Evolutionary conservation across 805 yeast genomes (phyloP).

Genomic region (Alloascoidea africana): DNA sequence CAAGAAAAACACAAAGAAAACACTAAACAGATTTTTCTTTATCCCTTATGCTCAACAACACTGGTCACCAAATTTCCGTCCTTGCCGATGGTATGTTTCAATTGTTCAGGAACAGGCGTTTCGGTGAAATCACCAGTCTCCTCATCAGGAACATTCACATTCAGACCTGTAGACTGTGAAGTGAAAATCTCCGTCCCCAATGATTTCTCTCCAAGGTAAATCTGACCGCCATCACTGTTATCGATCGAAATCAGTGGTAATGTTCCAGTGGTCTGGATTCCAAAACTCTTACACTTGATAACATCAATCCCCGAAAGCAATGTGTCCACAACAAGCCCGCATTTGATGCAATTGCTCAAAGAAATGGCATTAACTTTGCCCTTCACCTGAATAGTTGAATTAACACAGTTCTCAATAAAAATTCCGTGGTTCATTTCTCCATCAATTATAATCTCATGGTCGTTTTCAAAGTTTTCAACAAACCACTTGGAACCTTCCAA

Average conservation of each 20-base stretch:
- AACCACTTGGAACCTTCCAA: slow-evolving; percentile 83
- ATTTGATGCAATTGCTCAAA: slow-evolving; percentile 51
- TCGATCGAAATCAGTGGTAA: slow-evolving; percentile 80
- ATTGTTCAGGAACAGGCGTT: slow-evolving; percentile 82
- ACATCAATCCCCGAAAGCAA: slow-evolving; percentile 81
- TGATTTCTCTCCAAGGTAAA: slow-evolving; percentile 64
- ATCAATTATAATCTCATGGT: slow-evolving; percentile 52
- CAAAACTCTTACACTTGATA: slow-evolving; percentile 68
- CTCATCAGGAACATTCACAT: slow-evolving; percentile 66
- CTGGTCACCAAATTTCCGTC: slow-evolving; percentile 40
- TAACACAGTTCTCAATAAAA: slow-evolving; percentile 69
- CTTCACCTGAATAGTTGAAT: slow-evolving; percentile 61
- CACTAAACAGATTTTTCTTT: slow-evolving; percentile 8
- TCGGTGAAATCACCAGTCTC: slow-evolving; percentile 67
- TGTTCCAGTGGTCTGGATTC: slow-evolving; percentile 69
- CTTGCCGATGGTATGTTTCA: slow-evolving; percentile 49
- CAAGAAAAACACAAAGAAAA: too few species aligned
- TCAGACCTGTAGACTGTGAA: slow-evolving; percentile 72
- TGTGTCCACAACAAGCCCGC: slow-evolving; percentile 71
- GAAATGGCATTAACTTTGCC: slow-evolving; percentile 90
- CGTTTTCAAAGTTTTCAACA: slow-evolving; percentile 59
- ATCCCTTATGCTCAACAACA: slow-evolving; percentile 77
- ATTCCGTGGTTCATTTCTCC: slow-evolving; percentile 81
- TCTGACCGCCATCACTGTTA: slow-evolving; percentile 73
- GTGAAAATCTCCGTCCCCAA: slow-evolving; percentile 67